These are phyloP conservation scores for Cordyceps javanica DNA, from an alignment of 2,329 filamentous ascomycete species.

Conservation along the genomic window DNA sequence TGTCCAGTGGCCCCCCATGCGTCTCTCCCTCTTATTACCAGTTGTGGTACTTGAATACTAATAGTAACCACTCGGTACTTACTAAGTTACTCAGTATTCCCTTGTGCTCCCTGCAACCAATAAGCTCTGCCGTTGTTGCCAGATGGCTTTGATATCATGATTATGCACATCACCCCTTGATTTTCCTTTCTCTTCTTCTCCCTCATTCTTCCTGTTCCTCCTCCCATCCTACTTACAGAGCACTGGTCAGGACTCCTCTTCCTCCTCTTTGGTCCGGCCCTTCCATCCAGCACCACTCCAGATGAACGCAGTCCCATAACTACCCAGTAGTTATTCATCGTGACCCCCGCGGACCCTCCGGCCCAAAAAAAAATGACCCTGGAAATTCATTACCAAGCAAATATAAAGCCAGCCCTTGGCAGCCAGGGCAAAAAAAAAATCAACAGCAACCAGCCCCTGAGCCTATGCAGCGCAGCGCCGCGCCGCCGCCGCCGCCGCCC, in stretches of 20 bases:
- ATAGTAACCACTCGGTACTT: no score
- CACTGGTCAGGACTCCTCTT: no score
- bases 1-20: no score
- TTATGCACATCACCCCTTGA: not conserved
- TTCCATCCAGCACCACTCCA: not conserved
- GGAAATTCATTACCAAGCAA: not conserved
- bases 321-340: no score
- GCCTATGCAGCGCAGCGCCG: not conserved
- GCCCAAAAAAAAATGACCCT: no score
- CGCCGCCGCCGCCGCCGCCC: not conserved
- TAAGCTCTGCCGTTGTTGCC: not conserved
- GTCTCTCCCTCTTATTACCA: no score
- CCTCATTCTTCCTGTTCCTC: not conserved
- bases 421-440: not conserved
- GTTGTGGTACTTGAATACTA: no score
- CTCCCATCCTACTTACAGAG: no score
- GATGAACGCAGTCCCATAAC: no score
- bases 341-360: no score
- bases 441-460: conserved; percentile 3
- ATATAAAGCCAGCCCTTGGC: not conserved
- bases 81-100: no score
- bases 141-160: not conserved
- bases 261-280: not conserved
- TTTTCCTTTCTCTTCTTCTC: not conserved
- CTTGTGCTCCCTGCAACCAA: not conserved